Evolutionary conservation across 768 basidiomycete genomes (phyloP), one percentile per base, ranked within the genome.

Genomic region (Leccinum pellstonianum): DNA sequence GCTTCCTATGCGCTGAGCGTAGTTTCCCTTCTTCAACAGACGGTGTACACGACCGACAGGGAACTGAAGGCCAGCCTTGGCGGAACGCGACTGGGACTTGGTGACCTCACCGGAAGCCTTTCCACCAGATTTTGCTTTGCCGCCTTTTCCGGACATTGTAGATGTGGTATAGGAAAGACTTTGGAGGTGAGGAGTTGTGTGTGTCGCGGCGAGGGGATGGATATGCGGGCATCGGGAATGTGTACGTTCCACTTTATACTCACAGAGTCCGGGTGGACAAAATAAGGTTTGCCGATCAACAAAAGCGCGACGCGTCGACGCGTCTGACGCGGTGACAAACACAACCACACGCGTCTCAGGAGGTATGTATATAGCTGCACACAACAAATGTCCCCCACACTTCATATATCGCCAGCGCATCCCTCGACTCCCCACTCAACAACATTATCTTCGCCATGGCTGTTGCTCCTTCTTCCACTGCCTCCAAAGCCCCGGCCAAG

Each of bases 91-190:
- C 41, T 64, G 62, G 1, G 77, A 73, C 50, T 77, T 77, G 54
- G 48, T 15, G 9, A 62, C 4, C 3, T 75, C 77, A 63, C 76
- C 77, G 10, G 75, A 63, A n/a, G 85, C 79, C 67, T 83, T 85
- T 67, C 90, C 86, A 68, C 87, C 88, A 56, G 86, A 83, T 65
- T 84, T 80, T 51, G 87, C 85, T 76, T 90, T 90, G 33, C 77
- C 77, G 35, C 75, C 69, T 67, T 76, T 81, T 57, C 76, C 74
- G 70, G 77, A 76, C 75, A 73, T 73, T 57, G 55, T 67, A 41
- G 73, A 72, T 55, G 52, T 67, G 47, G 47, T 63, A 63, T 11
- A 62, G 47, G 57, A 27, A 14, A 31, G 21, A 43, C 19, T 41
- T 17, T 8, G 33, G 11, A 17, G 33, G 27, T 49, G 19, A 38